Evolutionary conservation across 2,329 filamentous ascomycete species (phyloP), one percentile per base, ranked within the genome.

Genomic region (Cladophialophora exuberans): DNA sequence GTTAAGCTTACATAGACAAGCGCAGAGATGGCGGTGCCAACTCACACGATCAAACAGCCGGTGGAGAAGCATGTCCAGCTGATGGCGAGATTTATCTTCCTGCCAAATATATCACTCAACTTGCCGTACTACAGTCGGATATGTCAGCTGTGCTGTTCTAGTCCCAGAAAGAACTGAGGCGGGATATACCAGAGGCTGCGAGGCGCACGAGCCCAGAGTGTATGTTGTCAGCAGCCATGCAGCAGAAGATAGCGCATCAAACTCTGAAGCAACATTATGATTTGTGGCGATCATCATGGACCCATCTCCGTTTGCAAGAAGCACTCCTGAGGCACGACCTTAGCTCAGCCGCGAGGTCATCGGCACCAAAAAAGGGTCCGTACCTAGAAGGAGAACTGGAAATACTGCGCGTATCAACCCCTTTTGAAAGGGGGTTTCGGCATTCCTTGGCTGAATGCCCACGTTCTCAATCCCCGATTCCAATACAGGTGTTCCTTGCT

Each of bases 231-330:
- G 57, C 0, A 79, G 67, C 76, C 76, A 79, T 28, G 68, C 71
- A 0, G 73, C 74, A 18, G 70, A 66, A 9, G 69, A 65, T 4
- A 78, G 64, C 13, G 69, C 67, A 47, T 73, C 62, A 55, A 79
- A 78, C 17, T 77, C 73, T 0, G 76, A 78, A 0, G 76, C 69
- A 35, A 79, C 74, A 3, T 74, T 74, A 1, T 81, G 80, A 54
- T 87, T 83, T 0, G 86, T 87, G 0, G 87, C 86, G 26, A 90
- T 72, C 0, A 90, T 79, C 0, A 90, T 72, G 1, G 84, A 85
- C 0, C 74, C 71, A 64, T 90, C 87, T 11, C 82, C 80, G 52
- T 85, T 84, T 4, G 81, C 80, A 10, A 88, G 80, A 61, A 90
- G 88, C 10, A 86, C 82, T 7, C 82, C 83, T 76, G 42, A 28